phyloP scores from a whole-genome alignment of 768 basidiomycete genomes.

The Gymnopilus dilepis region DNA sequence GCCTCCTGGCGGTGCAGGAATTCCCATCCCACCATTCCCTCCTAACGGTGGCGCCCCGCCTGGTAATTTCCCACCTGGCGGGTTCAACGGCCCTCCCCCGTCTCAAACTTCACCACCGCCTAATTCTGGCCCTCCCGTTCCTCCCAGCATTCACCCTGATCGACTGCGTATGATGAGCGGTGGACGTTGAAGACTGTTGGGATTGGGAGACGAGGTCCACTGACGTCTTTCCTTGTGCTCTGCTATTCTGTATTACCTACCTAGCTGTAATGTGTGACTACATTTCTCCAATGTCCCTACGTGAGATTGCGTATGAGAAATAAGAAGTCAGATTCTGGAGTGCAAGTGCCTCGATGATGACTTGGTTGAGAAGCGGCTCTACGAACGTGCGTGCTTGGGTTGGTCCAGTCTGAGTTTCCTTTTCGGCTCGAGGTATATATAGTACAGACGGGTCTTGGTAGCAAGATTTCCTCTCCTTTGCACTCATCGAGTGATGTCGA shows the following conservation, averaged over 20 bases:
- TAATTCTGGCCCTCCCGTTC: slow-evolving; percentile 35
- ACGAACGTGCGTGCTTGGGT: slow-evolving; percentile 31
- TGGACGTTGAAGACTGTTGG: slow-evolving; percentile 26
- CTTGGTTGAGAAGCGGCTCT: neutral
- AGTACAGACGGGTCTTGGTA: slow-evolving; percentile 5
- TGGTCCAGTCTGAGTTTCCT: slow-evolving; percentile 23
- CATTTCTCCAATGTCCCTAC: neutral
- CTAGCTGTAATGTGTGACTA: slow-evolving; percentile 5
- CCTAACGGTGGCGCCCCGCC: slow-evolving; percentile 40
- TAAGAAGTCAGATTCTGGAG: neutral
- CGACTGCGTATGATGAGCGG: slow-evolving; percentile 77
- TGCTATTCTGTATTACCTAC: slow-evolving; percentile 5
- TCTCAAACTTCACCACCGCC: slow-evolving; percentile 35
- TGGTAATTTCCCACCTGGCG: slow-evolving; percentile 34
- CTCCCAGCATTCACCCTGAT: slow-evolving; percentile 84
- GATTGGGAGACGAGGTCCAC: neutral
- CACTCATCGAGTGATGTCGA: slow-evolving; percentile 73
- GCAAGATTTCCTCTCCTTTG: slow-evolving; percentile 16
- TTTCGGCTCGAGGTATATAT: slow-evolving; percentile 27
- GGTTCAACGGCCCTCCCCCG: slow-evolving; percentile 41
- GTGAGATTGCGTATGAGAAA: neutral
- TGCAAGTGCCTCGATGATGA: neutral
- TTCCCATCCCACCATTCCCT: slow-evolving; percentile 52
- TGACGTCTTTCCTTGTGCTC: neutral
- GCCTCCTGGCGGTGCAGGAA: slow-evolving; percentile 43